Percentiles rank a stretch among this genome's conserved stretches.
phyloP scores from a whole-genome alignment of 2,329 filamentous ascomycete species.

The Eutypa lata region DNA sequence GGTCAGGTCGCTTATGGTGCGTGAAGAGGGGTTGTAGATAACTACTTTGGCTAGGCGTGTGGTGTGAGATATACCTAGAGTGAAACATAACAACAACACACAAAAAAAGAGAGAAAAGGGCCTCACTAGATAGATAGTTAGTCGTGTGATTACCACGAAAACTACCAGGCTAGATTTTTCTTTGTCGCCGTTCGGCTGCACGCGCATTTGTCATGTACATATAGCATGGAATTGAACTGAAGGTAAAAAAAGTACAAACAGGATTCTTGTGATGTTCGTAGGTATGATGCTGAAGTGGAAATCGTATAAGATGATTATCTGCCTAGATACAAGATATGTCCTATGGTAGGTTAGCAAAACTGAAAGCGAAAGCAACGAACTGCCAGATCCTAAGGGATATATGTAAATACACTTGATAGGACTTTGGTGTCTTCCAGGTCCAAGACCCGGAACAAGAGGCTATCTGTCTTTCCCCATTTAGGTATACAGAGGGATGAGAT shows the following conservation, averaged over 20 bases:
- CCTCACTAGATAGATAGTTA: background rate
- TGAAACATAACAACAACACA: background rate
- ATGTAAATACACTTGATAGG: too few species aligned
- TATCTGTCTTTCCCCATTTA: too few species aligned
- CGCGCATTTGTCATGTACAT: background rate
- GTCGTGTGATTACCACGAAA: background rate
- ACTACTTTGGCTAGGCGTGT: background rate
- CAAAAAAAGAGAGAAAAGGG: background rate
- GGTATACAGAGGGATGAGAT: too few species aligned
- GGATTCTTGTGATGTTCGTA: too few species aligned
- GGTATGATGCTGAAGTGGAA: too few species aligned
- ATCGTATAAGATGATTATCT: too few species aligned
- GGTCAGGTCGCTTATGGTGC: slow-evolving; percentile 59
- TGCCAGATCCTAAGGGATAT: too few species aligned
- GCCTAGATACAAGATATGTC: too few species aligned
- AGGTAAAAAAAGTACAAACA: background rate
- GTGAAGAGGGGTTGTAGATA: slow-evolving; percentile 33
- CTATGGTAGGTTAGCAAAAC: too few species aligned
- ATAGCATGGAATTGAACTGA: background rate
- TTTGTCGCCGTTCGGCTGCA: background rate
- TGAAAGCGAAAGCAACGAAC: too few species aligned
- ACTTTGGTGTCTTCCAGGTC: too few species aligned
- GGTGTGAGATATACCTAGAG: background rate
- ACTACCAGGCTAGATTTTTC: background rate
- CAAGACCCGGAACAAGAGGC: too few species aligned